These are phyloP conservation scores for Epichloe elymi DNA, from an alignment of 2,329 filamentous ascomycete genomes.

Conservation along the genomic window DNA sequence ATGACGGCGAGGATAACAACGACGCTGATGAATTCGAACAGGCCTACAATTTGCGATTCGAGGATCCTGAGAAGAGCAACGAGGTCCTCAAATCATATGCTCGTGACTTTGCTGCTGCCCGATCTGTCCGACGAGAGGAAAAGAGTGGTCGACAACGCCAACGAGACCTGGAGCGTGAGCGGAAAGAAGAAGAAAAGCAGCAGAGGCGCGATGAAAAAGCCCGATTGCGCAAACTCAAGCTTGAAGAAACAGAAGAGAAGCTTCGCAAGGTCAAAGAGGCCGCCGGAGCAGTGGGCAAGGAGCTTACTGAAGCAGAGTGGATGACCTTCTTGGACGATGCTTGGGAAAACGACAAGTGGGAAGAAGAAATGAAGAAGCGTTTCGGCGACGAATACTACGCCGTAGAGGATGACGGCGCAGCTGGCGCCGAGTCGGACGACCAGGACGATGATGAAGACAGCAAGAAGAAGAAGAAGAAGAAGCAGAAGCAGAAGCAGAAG, in stretches of 20 bases:
- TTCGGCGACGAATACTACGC: conserved; percentile 92
- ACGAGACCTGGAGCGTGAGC: conserved; percentile 64
- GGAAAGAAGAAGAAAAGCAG: conserved; percentile 65
- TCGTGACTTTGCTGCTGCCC: conserved; percentile 68
- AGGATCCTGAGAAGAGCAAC: conserved; percentile 79
- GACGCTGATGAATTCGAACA: conserved; percentile 81
- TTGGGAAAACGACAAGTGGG: conserved; percentile 85
- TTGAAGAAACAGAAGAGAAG: conserved; percentile 82
- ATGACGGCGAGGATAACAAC: conserved; percentile 73
- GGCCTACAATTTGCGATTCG: conserved; percentile 92
- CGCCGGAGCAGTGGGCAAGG: conserved; percentile 61
- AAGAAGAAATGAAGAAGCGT: conserved; percentile 72
- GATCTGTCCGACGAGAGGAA: conserved; percentile 78
- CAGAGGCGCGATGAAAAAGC: conserved; percentile 70
- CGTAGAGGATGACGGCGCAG: conserved; percentile 40
- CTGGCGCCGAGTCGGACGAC: conserved; percentile 49
- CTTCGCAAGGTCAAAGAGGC: conserved; percentile 80
- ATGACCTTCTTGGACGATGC: conserved; percentile 70
- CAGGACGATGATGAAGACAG: conserved; percentile 52
- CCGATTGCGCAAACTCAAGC: conserved; percentile 71
- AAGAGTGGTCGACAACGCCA: conserved; percentile 62
- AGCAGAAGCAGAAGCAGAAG: conserved; percentile 25
- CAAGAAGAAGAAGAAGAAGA: conserved; percentile 29
- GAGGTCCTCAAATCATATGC: conserved; percentile 81
- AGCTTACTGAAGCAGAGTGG: conserved; percentile 65